phyloP scores from a whole-genome alignment of 2,329 filamentous ascomycete genomes.

The Paraphaeosphaeria sporulosa region DNA sequence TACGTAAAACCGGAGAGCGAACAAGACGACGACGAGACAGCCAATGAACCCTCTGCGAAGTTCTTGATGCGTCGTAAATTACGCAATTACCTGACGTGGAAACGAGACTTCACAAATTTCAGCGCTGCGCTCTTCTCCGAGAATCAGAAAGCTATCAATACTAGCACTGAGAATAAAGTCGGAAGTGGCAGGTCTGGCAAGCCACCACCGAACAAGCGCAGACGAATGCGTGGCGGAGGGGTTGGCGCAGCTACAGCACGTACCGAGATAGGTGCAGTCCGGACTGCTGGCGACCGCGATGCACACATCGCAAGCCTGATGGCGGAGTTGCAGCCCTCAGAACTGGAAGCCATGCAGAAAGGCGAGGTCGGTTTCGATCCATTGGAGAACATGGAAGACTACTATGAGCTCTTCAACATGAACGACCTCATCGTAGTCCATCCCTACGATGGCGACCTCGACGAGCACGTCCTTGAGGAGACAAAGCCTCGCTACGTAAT shows the following conservation, averaged over 20 bases:
- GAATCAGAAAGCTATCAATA: slow-evolving; percentile 78
- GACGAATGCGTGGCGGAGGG: slow-evolving; percentile 82
- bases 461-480: slow-evolving; percentile 96
- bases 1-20: slow-evolving; percentile 67
- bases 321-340: slow-evolving; percentile 82
- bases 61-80: slow-evolving; percentile 92
- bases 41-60: slow-evolving; percentile 71
- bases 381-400: slow-evolving; percentile 89
- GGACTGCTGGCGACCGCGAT: slow-evolving; percentile 81
- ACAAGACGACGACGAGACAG: slow-evolving; percentile 57
- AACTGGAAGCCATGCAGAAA: slow-evolving; percentile 77
- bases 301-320: slow-evolving; percentile 82
- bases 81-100: slow-evolving; percentile 89
- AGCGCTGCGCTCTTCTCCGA: slow-evolving; percentile 80
- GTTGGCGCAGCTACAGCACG: slow-evolving; percentile 66
- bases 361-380: slow-evolving; percentile 77
- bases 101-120: slow-evolving; percentile 84
- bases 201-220: slow-evolving; percentile 82
- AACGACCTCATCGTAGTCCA: slow-evolving; percentile 87
- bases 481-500: slow-evolving; percentile 92
- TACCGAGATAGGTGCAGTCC: slow-evolving; percentile 74
- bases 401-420: slow-evolving; percentile 91
- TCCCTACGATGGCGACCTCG: slow-evolving; percentile 93
- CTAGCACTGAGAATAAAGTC: slow-evolving; percentile 66
- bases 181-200: slow-evolving; percentile 63